Percentiles rank a stretch among this genome's conserved stretches.
Conservation (phyloP, 164 flowering plant species). For the Nymphaea colorata region DNA sequence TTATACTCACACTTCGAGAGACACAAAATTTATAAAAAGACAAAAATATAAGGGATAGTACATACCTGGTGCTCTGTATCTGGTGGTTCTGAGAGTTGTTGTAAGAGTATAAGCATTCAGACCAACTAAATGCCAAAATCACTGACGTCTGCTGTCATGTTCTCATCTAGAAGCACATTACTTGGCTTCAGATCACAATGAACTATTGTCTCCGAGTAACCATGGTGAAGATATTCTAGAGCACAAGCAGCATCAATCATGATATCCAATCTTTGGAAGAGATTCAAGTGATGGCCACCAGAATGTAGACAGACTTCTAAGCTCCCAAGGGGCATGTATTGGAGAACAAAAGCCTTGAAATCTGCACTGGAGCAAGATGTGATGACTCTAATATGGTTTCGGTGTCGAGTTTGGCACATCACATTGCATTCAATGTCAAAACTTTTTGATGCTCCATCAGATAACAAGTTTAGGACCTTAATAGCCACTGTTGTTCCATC, state of each 20-base stretch:
- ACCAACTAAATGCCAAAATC: constrained; percentile 7
- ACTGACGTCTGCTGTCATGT: constrained; percentile 3
- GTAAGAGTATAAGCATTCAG: not conserved
- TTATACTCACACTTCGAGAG: no score
- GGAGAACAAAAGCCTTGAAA: constrained; percentile 4
- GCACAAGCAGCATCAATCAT: constrained; percentile 1
- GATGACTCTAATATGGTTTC: constrained; percentile 2
- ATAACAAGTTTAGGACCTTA: not conserved
- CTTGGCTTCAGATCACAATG: constrained; percentile 3
- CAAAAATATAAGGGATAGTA: no score
- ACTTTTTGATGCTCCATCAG: constrained; percentile 1
- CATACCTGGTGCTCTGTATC: constrained; percentile 29
- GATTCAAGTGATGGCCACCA: not conserved
- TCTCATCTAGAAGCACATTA: constrained; percentile 3
- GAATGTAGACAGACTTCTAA: constrained; percentile 1
- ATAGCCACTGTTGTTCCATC: constrained; percentile 1
- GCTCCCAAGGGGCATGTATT: constrained; percentile 2
- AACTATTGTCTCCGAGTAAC: not conserved
- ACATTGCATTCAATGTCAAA: constrained; percentile 3
- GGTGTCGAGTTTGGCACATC: not conserved
- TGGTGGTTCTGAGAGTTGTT: constrained; percentile 16
- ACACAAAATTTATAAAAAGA: no score
- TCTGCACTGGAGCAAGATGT: constrained; percentile 1
- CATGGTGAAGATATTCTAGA: constrained; percentile 4
- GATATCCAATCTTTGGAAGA: not conserved